These are phyloP conservation scores for Fusarium falciforme DNA, from an alignment of 2,329 filamentous ascomycete species.

Conservation along the genomic window DNA sequence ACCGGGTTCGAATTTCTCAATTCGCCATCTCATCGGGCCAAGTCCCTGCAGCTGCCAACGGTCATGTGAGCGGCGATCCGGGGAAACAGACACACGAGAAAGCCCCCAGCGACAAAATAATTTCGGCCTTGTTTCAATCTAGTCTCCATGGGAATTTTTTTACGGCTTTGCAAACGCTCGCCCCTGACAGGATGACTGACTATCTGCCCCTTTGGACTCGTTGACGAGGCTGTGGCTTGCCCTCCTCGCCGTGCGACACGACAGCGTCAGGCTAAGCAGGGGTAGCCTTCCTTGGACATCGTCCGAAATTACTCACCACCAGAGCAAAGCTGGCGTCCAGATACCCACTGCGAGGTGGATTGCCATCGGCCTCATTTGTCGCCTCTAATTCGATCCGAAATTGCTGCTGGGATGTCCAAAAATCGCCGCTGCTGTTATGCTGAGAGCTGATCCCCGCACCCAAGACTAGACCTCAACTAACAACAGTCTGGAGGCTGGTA, in stretches of 20 bases:
- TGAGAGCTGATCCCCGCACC: neutral
- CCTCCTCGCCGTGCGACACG: neutral
- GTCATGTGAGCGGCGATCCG: slow-evolving; percentile 40
- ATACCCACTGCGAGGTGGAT: neutral
- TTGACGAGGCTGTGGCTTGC: neutral
- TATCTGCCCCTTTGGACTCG: neutral
- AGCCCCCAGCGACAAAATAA: neutral
- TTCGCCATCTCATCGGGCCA: slow-evolving; percentile 1
- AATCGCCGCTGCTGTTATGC: neutral
- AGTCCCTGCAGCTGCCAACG: slow-evolving; percentile 35
- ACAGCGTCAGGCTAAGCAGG: neutral
- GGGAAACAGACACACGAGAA: neutral
- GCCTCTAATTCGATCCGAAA: neutral
- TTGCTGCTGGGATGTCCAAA: neutral
- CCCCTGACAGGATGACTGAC: neutral
- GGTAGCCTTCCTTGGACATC: neutral
- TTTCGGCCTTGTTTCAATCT: neutral
- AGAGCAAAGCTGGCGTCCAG: neutral
- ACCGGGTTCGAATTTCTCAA: slow-evolving; percentile 4
- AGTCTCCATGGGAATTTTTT: neutral
- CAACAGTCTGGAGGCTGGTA: neutral
- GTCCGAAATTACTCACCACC: neutral
- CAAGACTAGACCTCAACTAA: neutral
- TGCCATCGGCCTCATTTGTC: neutral
- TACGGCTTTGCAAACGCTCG: neutral